phyloP scores from a whole-genome alignment of 805 yeast genomes.

The Naumovozyma dairenensis region DNA sequence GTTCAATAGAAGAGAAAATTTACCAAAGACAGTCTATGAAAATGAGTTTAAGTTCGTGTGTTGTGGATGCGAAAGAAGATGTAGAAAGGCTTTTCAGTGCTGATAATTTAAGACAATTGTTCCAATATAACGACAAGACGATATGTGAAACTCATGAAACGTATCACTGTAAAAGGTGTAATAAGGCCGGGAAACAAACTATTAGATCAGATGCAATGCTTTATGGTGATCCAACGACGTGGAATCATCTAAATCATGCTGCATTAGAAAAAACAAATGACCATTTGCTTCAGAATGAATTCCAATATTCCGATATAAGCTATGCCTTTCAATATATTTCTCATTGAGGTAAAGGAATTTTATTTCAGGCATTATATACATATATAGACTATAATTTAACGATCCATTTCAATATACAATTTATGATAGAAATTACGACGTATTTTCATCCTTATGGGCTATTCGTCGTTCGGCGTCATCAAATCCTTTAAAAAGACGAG shows the following conservation, averaged over 20 bases:
- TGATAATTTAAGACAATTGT: slow-evolving; percentile 67
- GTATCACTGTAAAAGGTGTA: slow-evolving; percentile 77
- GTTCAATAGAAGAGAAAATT: slow-evolving; percentile 92
- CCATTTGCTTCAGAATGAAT: slow-evolving; percentile 64
- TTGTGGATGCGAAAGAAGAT: slow-evolving; percentile 92
- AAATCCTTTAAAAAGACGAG: no score
- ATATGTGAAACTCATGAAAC: slow-evolving; percentile 88
- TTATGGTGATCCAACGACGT: slow-evolving; percentile 94
- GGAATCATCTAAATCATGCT: slow-evolving; percentile 79
- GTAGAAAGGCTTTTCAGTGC: slow-evolving; percentile 87
- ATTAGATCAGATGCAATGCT: slow-evolving; percentile 74
- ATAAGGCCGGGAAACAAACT: slow-evolving; percentile 45
- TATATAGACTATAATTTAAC: no score
- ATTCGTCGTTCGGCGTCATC: no score
- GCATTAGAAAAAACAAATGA: slow-evolving; percentile 64
- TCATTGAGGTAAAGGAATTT: no score
- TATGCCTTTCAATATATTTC: slow-evolving; percentile 92
- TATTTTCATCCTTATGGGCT: no score
- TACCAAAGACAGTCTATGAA: slow-evolving; percentile 95
- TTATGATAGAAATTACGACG: no score
- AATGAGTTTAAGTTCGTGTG: slow-evolving; percentile 85
- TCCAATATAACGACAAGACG: slow-evolving; percentile 57
- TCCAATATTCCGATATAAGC: slow-evolving; percentile 55
- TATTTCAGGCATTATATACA: no score
- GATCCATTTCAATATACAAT: no score